A percentile compares a stretch with the other conserved stretches of the same genome.
These are phyloP conservation scores for Leccinum barrowsii DNA, from an alignment of 768 basidiomycete genomes.

Conservation along the genomic window DNA sequence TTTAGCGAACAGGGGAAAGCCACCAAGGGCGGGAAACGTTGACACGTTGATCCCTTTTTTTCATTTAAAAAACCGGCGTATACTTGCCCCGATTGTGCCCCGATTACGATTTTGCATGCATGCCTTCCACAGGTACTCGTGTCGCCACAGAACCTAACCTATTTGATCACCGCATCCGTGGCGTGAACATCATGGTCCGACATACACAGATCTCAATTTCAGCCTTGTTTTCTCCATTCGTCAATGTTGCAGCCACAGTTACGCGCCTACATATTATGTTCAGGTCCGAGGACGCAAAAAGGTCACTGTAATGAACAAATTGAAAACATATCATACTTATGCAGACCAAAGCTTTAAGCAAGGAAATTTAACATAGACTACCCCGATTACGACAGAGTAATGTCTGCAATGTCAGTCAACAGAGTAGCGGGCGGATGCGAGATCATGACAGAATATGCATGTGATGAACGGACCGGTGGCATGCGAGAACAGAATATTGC, in stretches of 20 bases:
- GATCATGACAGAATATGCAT: conserved; percentile 10
- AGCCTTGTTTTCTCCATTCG: not conserved
- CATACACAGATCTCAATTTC: not conserved
- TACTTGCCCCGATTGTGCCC: not conserved
- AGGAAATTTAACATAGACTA: conserved; percentile 18
- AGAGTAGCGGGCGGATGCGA: conserved; percentile 15
- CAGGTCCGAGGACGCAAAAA: conserved; percentile 6
- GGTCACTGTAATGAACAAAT: conserved; percentile 2
- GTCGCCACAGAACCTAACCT: conserved; percentile 1
- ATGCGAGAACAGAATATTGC: conserved; percentile 22
- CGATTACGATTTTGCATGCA: not conserved
- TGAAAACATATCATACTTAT: conserved; percentile 21
- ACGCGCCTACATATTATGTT: not conserved
- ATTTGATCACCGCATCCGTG: conserved; percentile 1
- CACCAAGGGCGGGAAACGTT: conserved; percentile 17
- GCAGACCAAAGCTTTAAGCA: conserved; percentile 11
- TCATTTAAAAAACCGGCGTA: conserved; percentile 7
- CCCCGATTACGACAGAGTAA: conserved; percentile 7
- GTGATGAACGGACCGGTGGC: conserved; percentile 17
- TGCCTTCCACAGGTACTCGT: conserved; percentile 1
- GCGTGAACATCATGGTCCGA: not conserved
- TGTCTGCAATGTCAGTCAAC: conserved; percentile 16
- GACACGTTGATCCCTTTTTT: not conserved
- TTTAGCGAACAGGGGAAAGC: conserved; percentile 21
- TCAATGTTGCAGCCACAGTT: not conserved